These are phyloP conservation scores for Capillidium heterosporum DNA, from an alignment of 371 early-diverging fungal species.

Conservation along the genomic window DNA sequence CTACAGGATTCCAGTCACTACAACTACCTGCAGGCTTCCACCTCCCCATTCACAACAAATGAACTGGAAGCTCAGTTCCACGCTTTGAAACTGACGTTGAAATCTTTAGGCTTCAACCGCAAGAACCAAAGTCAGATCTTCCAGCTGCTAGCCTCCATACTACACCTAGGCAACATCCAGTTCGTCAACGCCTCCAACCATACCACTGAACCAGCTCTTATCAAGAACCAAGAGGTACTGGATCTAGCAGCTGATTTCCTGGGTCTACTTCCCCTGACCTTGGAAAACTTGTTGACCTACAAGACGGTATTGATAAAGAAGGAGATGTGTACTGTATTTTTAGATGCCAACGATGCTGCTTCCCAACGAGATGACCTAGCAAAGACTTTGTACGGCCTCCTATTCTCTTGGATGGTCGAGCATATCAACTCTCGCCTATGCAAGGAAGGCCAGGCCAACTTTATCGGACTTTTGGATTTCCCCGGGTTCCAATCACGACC, in stretches of 20 bases:
- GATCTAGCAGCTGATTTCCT: conserved; percentile 58
- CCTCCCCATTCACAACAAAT: conserved; percentile 7
- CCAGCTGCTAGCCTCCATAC: conserved; percentile 52
- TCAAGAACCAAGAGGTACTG: conserved; percentile 41
- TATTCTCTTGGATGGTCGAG: conserved; percentile 79
- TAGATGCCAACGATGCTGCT: conserved; percentile 42
- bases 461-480: conserved; percentile 52
- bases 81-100: conserved; percentile 51
- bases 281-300: conserved; percentile 47
- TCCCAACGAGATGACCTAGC: conserved; percentile 65
- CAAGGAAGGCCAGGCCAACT: conserved; percentile 36
- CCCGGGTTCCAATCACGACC: conserved; percentile 27
- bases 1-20: conserved; percentile 28
- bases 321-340: conserved; percentile 64
- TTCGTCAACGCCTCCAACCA: conserved; percentile 19
- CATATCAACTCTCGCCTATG: conserved; percentile 59
- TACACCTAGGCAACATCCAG: conserved; percentile 66
- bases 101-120: conserved; percentile 55
- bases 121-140: conserved; percentile 47
- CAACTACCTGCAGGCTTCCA: conserved; percentile 28
- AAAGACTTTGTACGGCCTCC: conserved; percentile 50
- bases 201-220: conserved; percentile 23
- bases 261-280: conserved; percentile 50
- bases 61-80: conserved; percentile 15
- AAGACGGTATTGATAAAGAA: conserved; percentile 37